phyloP scores from a whole-genome alignment of 1,284 basidiomycete genomes.

The Trametes polyzona region DNA sequence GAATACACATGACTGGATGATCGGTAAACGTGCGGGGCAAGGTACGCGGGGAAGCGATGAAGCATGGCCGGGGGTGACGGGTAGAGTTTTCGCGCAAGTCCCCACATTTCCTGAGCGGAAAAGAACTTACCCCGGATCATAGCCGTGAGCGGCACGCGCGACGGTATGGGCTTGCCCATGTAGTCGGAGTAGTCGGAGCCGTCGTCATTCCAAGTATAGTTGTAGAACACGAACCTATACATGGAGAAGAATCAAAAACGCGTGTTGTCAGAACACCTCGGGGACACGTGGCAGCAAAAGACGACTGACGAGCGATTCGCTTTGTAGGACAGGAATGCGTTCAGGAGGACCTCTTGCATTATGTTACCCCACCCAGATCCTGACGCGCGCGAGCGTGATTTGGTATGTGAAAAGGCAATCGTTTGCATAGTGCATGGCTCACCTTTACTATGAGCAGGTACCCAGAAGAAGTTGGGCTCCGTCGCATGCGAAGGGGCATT shows the following conservation, averaged over 20 bases:
- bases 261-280: no score
- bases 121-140: slow-evolving; percentile 49
- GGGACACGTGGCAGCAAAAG: neutral
- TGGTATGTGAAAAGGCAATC: neutral
- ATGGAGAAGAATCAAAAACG: neutral
- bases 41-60: no score
- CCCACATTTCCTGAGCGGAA: no score
- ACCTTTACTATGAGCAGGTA: slow-evolving; percentile 19
- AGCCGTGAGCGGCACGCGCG: slow-evolving; percentile 61
- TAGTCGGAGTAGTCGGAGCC: slow-evolving; percentile 29
- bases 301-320: slow-evolving; percentile 47
- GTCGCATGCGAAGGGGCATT: slow-evolving; percentile 9
- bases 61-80: no score
- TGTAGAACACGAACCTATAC: slow-evolving; percentile 61
- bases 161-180: slow-evolving; percentile 51
- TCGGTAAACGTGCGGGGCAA: no score
- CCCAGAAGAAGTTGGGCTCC: slow-evolving; percentile 22
- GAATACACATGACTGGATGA: no score
- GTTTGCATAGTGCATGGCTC: no score
- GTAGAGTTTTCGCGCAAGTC: neutral
- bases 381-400: neutral
- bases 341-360: slow-evolving; percentile 56
- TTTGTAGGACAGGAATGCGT: slow-evolving; percentile 49
- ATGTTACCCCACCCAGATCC: slow-evolving; percentile 54
- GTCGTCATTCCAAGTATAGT: slow-evolving; percentile 56